Percentiles rank a stretch among this genome's conserved stretches.
Conservation (phyloP, 371 early-diverging fungal species). For the Mortierella sp. region DNA sequence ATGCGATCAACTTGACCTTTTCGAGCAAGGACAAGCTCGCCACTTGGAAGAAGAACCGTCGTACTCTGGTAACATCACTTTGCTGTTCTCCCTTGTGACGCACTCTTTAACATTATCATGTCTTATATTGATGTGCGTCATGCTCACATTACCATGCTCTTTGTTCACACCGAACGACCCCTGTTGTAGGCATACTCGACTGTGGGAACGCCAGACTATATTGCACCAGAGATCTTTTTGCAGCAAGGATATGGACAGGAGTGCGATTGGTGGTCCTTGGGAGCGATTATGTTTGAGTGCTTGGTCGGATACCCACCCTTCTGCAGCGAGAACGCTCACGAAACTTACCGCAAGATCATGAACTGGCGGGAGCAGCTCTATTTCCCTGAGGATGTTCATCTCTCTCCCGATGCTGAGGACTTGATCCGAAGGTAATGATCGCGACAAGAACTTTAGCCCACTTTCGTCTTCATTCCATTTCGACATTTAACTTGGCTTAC, state of each 20-base stretch:
- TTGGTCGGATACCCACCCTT: constrained; percentile 98
- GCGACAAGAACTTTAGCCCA: background rate
- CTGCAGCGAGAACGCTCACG: constrained; percentile 95
- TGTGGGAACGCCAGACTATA: constrained; percentile 98
- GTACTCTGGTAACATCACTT: constrained; percentile 72
- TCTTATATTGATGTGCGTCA: background rate
- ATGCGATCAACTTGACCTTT: constrained; percentile 88
- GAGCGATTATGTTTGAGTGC: constrained; percentile 99
- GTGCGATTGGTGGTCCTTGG: constrained; percentile 99
- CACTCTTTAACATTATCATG: too few relatives aligned
- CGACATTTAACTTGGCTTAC: too few relatives aligned
- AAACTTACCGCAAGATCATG: constrained; percentile 98
- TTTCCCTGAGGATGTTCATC: constrained; percentile 94
- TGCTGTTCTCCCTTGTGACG: too few relatives aligned
- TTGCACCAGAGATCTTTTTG: constrained; percentile 97
- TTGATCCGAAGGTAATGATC: constrained; percentile 77
- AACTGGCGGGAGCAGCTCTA: constrained; percentile 92
- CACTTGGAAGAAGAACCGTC: constrained; percentile 97
- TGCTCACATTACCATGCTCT: background rate
- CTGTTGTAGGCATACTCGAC: constrained; percentile 83
- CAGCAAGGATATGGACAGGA: constrained; percentile 97
- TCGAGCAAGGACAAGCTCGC: constrained; percentile 88
- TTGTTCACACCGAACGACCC: background rate
- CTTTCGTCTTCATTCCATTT: too few relatives aligned
- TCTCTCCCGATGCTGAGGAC: constrained; percentile 93